phyloP scores from a whole-genome alignment of 768 basidiomycete genomes.

The Cystobasidium onofrii region DNA sequence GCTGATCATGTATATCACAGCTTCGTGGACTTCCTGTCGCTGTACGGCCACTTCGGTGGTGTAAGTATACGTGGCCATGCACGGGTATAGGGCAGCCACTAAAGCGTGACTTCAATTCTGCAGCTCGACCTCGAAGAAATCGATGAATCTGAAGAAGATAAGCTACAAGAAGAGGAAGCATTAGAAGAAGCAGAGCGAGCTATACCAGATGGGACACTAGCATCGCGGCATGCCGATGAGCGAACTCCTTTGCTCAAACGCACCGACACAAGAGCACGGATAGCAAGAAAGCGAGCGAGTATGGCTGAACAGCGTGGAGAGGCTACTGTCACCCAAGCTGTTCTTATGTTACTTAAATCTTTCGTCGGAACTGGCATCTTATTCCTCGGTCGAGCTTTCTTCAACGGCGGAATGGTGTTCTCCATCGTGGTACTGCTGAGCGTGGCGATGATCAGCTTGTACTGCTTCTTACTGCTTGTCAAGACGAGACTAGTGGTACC shows the following conservation, averaged over 20 bases:
- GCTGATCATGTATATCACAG: conserved; percentile 1
- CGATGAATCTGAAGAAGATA: conserved; percentile 65
- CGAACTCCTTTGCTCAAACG: conserved; percentile 42
- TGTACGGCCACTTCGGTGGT: conserved; percentile 94
- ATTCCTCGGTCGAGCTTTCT: conserved; percentile 92
- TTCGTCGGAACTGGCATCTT: conserved; percentile 94
- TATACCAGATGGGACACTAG: conserved; percentile 22
- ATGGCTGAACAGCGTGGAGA: conserved; percentile 67
- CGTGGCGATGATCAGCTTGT: conserved; percentile 78
- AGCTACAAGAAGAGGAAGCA: conserved; percentile 53
- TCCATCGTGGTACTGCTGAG: conserved; percentile 65
- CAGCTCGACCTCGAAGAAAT: conserved; percentile 65
- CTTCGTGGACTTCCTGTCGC: conserved; percentile 59
- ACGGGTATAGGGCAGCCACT: background rate
- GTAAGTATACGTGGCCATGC: conserved; percentile 53
- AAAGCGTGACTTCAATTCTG: background rate
- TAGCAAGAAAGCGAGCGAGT: conserved; percentile 48
- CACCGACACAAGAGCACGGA: conserved; percentile 37
- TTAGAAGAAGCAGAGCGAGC: conserved; percentile 30
- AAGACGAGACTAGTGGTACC: conserved; percentile 77
- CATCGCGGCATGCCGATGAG: conserved; percentile 37
- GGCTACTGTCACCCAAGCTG: conserved; percentile 81
- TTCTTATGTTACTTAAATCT: conserved; percentile 85
- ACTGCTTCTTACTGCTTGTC: conserved; percentile 85
- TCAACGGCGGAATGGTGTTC: conserved; percentile 90